Evolutionary conservation across 1,139 yeast genomes (phyloP), one percentile per base, ranked within the genome.

Genomic region (Pichia sp.): DNA sequence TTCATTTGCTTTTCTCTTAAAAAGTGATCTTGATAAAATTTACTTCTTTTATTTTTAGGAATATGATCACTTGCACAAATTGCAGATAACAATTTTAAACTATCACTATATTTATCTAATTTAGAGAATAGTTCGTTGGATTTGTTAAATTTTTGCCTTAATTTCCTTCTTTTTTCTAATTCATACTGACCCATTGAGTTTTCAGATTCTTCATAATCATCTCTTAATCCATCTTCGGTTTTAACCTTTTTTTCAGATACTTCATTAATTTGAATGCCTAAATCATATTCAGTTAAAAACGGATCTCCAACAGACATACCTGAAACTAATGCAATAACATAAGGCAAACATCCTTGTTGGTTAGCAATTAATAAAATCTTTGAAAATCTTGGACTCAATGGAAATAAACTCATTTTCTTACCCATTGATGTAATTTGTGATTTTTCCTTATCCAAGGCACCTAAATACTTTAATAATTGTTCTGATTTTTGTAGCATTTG

Each of bases 231-330:
- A 13, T 41, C 61, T 26, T 39, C 48, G 45, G 35, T 48, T 48
- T 33, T 45, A 14, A 15, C 31, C 2, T 35, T 22, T 3, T 30
- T 33, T 33, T 33, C 49, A 51, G 35, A 41, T 9, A 45, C 33
- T 23, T 54, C 50, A 10, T 56, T 57, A 14, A 51, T 54, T 24
- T 49, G 50, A 30, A 80, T 66, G 0, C 88, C 88, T 15, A 84
- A 57, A 55, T 86, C 96, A 51, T 73, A 75, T 55, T 83, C 93
- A 21, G 72, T 71, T 29, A 87, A 64, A 54, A 88, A 86, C 6
- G 96, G 96, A 55, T 89, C 95, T 4, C 96, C 97, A 34, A 91
- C 97, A 0, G 97, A 82, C 32, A 93, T 65, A 0, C 91, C 95
- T 16, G 97, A 84, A 1, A 93, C 97, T 43, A 93, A 73, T 0